Percentiles rank a stretch among this genome's conserved stretches.
These are phyloP conservation scores for Apodospora peruviana DNA, from an alignment of 495 filamentous ascomycete species.

Conservation along the genomic window DNA sequence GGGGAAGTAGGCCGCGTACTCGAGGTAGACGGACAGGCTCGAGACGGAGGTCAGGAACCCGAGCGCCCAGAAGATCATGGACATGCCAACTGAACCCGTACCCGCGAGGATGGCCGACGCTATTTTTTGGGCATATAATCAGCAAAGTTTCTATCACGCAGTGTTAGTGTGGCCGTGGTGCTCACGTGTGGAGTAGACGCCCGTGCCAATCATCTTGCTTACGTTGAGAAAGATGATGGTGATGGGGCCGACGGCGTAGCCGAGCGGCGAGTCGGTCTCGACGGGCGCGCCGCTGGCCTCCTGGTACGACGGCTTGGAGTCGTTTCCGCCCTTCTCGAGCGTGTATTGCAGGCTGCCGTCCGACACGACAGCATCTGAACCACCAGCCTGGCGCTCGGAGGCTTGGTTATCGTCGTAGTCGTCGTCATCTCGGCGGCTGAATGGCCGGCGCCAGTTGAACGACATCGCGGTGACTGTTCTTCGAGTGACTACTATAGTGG, in stretches of 20 bases:
- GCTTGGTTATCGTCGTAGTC: neutral
- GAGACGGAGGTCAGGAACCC: slow-evolving; percentile 18
- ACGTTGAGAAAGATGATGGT: slow-evolving; percentile 58
- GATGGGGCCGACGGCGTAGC: slow-evolving; percentile 50
- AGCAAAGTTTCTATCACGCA: no score
- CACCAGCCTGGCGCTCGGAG: neutral
- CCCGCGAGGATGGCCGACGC: slow-evolving; percentile 36
- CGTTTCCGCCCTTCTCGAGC: slow-evolving; percentile 51
- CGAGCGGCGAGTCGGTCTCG: slow-evolving; percentile 52
- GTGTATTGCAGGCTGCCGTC: slow-evolving; percentile 47
- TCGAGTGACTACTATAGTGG: no score
- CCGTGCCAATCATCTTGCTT: slow-evolving; percentile 62
- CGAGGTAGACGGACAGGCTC: slow-evolving; percentile 24
- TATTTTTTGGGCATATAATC: no score
- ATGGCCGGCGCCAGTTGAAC: slow-evolving; percentile 21
- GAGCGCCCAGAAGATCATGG: slow-evolving; percentile 32
- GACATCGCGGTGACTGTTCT: slow-evolving; percentile 11
- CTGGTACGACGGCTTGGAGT: slow-evolving; percentile 51
- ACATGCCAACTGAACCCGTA: slow-evolving; percentile 36
- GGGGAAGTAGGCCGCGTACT: slow-evolving; percentile 49
- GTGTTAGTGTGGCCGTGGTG: no score
- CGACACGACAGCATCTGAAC: no score
- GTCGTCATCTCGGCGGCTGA: slow-evolving; percentile 1
- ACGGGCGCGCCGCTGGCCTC: slow-evolving; percentile 60
- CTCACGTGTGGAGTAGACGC: slow-evolving; percentile 60